Conservation (phyloP, 257 asterid genomes). For the Solanum sparsipilum region DNA sequence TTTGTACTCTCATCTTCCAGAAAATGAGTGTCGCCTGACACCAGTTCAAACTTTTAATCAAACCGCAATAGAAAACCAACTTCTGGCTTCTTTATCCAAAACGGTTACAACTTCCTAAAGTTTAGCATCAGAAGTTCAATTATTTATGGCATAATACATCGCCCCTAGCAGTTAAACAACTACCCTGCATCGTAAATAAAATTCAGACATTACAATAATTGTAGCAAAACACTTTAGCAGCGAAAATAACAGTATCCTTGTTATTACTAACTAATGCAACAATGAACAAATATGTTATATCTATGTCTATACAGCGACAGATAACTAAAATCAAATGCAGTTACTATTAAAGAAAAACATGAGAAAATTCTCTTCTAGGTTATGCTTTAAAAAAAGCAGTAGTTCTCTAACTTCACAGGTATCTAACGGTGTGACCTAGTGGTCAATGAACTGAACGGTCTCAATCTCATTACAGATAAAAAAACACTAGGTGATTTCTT, state of each 20-base stretch:
- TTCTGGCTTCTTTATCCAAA: background rate
- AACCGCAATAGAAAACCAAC: background rate
- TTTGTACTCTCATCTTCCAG: slow-evolving; percentile 76
- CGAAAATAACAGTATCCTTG: background rate
- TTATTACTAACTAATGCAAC: background rate
- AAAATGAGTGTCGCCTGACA: slow-evolving; percentile 44
- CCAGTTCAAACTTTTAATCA: slow-evolving; percentile 2
- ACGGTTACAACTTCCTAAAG: background rate
- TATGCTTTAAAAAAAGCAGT: background rate
- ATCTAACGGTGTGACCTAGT: background rate
- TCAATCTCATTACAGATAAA: background rate
- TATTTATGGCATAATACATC: background rate
- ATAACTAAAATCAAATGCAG: background rate
- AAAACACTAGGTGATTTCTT: background rate
- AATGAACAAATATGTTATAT: background rate
- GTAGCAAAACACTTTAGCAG: background rate
- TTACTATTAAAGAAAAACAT: background rate
- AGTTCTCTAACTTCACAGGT: background rate
- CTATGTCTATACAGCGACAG: background rate
- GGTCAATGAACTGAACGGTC: background rate
- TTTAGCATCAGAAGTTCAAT: background rate
- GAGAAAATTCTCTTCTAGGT: background rate
- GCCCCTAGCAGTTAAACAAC: background rate
- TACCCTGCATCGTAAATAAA: background rate
- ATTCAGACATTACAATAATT: background rate